Evolutionary conservation across 169 alveolate genomes (phyloP), one percentile per base, ranked within the genome.

Genomic region (Toxoplasma gondii): DNA sequence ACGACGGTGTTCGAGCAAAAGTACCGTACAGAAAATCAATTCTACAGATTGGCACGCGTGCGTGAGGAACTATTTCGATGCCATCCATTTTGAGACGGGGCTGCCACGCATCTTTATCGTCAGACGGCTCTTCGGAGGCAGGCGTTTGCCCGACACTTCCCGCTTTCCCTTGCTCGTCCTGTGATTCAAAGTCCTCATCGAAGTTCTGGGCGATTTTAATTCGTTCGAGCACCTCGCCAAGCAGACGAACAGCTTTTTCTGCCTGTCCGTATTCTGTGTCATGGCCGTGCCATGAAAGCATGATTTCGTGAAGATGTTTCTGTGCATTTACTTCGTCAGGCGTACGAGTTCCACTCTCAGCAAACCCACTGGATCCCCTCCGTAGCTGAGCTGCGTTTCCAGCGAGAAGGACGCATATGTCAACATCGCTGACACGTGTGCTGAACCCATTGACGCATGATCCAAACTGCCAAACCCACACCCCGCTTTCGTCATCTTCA

Each of bases 271-370:
- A 69, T 22, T 69, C 82, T 69, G 82, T 69, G 34, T 69, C 82
- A 22, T 69, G 82, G 34, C 38, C 82, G 82, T 69, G 82, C 82
- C 82, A 69, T 7, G 82, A 69, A 69, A 69, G n/a, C 82, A 69
- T 69, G 82, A 69, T 7, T 34, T 69, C 38, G 43, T 34, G n/a
- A 7, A 69, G 39, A 5, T 69, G 43, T 5, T 69, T 34, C 38
- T 69, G 5, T 17, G 10, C 16, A 31, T 69, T 29, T 34, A 22
- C 82, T 69, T 69, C 82, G 4, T 49, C 58, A 49, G 22, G 12
- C 4, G 58, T 12, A 49, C 22, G 12, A 49, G 12, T 49, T 49
- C 58, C 58, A 12, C 4, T 49, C 22, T 49, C 58, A 49, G 58
- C 58, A 49, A 49, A 12, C 12, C 58, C 58, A 29, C 82, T 22